Conservation (phyloP, 192 early-diverging fungal genomes). For the Podila epigama region DNA sequence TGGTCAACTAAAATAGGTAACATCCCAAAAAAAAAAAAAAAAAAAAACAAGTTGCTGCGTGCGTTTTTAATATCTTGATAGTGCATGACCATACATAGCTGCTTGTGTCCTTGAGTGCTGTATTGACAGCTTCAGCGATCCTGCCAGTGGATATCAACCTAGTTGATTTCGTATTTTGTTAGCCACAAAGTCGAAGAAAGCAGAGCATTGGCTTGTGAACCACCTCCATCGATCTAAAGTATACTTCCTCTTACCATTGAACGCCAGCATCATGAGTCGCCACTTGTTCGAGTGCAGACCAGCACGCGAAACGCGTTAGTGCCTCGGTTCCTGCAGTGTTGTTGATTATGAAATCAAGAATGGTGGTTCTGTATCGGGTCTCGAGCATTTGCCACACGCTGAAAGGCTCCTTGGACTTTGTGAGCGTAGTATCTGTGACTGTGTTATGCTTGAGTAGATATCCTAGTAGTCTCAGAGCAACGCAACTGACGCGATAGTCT, state of each 20-base stretch:
- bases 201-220: too few relatives aligned
- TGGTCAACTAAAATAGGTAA: background rate
- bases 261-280: constrained; percentile 44
- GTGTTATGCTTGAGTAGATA: constrained; percentile 26
- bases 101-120: constrained; percentile 53
- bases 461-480: constrained; percentile 48
- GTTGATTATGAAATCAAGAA: constrained; percentile 45
- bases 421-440: background rate
- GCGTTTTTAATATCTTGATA: background rate
- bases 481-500: constrained; percentile 51
- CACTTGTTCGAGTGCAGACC: constrained; percentile 33
- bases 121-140: constrained; percentile 29
- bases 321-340: constrained; percentile 42
- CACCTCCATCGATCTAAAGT: background rate
- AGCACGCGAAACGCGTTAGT: constrained; percentile 46
- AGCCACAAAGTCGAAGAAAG: too few relatives aligned
- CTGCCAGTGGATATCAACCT: constrained; percentile 51
- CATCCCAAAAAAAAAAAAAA: background rate
- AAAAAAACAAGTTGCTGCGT: background rate
- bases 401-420: background rate
- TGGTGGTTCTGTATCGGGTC: constrained; percentile 9
- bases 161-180: background rate
- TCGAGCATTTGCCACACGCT: constrained; percentile 25
- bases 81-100: constrained; percentile 45
- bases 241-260: constrained; percentile 38